These are phyloP conservation scores for Setomelanomma holmii DNA, from an alignment of 2,329 filamentous ascomycete species.

Conservation along the genomic window DNA sequence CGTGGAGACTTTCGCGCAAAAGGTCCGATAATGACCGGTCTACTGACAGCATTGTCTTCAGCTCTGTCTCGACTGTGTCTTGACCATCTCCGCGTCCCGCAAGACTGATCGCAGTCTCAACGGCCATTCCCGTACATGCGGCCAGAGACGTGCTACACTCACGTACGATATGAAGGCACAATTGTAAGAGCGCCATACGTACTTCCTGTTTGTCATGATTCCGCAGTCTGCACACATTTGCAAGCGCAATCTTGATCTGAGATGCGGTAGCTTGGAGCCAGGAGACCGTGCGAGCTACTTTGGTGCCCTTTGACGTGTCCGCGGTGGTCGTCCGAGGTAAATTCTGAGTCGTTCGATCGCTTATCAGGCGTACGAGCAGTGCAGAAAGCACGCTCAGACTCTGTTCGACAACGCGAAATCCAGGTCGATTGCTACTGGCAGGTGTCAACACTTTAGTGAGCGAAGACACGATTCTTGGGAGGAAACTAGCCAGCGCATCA, in stretches of 20 bases:
- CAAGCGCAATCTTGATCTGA: slow-evolving; percentile 84
- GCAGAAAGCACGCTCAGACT: slow-evolving; percentile 65
- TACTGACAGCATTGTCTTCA: slow-evolving; percentile 69
- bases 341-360: slow-evolving; percentile 50
- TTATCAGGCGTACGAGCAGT: slow-evolving; percentile 55
- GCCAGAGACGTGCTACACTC: slow-evolving; percentile 77
- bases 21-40: slow-evolving; percentile 68
- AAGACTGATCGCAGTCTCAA: slow-evolving; percentile 82
- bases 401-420: slow-evolving; percentile 68
- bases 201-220: slow-evolving; percentile 74
- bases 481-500: slow-evolving; percentile 80
- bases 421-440: slow-evolving; percentile 66
- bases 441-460: slow-evolving; percentile 77
- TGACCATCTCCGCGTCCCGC: slow-evolving; percentile 56
- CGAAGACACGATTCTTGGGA: slow-evolving; percentile 86
- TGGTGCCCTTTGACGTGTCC: slow-evolving; percentile 20
- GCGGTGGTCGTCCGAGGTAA: slow-evolving; percentile 25
- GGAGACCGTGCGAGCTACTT: slow-evolving; percentile 54
- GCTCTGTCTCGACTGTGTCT: slow-evolving; percentile 47
- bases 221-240: slow-evolving; percentile 77
- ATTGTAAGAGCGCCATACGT: slow-evolving; percentile 67
- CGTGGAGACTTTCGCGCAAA: slow-evolving; percentile 75
- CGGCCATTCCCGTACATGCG: slow-evolving; percentile 72
- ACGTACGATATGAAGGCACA: slow-evolving; percentile 79
- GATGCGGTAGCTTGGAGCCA: slow-evolving; percentile 83